Conservation (phyloP, 345 rosid genomes). For the Kernera saxatilis region DNA sequence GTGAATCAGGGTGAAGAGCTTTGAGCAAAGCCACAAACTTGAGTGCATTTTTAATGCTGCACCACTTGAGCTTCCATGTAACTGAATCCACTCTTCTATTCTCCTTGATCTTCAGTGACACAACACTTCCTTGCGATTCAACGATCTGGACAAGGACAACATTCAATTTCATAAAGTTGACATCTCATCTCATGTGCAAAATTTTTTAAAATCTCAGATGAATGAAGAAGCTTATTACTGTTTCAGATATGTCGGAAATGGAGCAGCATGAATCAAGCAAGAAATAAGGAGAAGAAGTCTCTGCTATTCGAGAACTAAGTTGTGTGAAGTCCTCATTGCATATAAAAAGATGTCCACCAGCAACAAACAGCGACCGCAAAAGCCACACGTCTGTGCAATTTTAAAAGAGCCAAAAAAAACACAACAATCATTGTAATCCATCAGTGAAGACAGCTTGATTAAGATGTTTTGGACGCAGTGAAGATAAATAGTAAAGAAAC, state of each 20-base stretch:
- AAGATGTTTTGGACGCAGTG: constrained; percentile 17
- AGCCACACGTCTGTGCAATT: constrained; percentile 59
- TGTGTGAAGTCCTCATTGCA: constrained; percentile 61
- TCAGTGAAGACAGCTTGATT: not conserved
- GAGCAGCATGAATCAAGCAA: constrained; percentile 56
- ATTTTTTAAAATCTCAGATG: not conserved
- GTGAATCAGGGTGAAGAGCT: constrained; percentile 22
- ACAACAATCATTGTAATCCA: not conserved
- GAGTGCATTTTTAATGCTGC: constrained; percentile 4
- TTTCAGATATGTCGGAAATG: constrained; percentile 48
- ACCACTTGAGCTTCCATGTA: constrained; percentile 25
- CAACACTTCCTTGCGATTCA: constrained; percentile 2
- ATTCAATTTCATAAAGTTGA: not conserved
- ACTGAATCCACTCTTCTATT: not conserved
- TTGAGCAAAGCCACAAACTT: constrained; percentile 27
- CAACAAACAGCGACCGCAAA: constrained; percentile 64
- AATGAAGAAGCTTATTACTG: constrained; percentile 42
- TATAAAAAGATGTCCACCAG: constrained; percentile 50
- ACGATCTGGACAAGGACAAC: constrained; percentile 16
- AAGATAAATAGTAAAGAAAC: not conserved
- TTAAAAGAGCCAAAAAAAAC: not conserved
- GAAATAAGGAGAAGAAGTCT: constrained; percentile 50
- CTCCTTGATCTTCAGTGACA: constrained; percentile 21
- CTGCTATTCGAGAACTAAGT: constrained; percentile 39
- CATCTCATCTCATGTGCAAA: not conserved